A percentile compares a stretch with the other conserved stretches of the same genome.
phyloP scores from a whole-genome alignment of 176 grass and related monocot genomes.

The Triticum urartu region DNA sequence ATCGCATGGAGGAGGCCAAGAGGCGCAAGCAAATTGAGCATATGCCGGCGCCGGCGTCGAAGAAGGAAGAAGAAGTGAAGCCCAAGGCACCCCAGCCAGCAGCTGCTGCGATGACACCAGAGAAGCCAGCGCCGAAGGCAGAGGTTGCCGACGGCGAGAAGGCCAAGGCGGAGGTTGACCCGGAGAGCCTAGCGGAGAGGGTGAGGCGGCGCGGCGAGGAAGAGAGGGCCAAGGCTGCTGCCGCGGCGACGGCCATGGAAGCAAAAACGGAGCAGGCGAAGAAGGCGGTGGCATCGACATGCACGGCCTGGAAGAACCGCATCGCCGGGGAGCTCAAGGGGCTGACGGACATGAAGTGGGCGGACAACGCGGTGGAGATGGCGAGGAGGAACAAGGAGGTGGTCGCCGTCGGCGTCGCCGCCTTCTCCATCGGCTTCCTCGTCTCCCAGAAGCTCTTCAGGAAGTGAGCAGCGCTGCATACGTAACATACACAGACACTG shows the following conservation, averaged over 20 bases:
- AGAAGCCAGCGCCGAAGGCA: neutral
- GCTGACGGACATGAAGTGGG: constrained; percentile 25
- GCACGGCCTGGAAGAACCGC: constrained; percentile 1
- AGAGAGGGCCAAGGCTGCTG: neutral
- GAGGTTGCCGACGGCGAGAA: neutral
- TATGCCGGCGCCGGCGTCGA: neutral
- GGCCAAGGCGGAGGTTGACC: neutral
- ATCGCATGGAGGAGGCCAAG: neutral
- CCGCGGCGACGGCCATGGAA: neutral
- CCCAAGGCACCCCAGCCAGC: neutral
- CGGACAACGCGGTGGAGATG: constrained; percentile 6
- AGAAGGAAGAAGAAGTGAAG: neutral
- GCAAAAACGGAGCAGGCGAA: neutral
- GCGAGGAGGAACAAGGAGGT: constrained; percentile 45
- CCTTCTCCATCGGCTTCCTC: constrained; percentile 40
- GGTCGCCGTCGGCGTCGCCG: constrained; percentile 15
- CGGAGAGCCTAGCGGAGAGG: neutral
- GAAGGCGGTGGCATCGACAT: neutral
- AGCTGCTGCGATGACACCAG: neutral
- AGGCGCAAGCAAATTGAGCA: neutral
- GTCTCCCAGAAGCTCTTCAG: constrained; percentile 38
- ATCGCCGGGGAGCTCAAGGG: constrained; percentile 16
- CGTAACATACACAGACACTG: no score
- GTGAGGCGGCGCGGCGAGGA: neutral
- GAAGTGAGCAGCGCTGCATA: neutral